Evolutionary conservation across 2,329 filamentous ascomycete genomes (phyloP).

Genomic region (Arachnomyces sp.): DNA sequence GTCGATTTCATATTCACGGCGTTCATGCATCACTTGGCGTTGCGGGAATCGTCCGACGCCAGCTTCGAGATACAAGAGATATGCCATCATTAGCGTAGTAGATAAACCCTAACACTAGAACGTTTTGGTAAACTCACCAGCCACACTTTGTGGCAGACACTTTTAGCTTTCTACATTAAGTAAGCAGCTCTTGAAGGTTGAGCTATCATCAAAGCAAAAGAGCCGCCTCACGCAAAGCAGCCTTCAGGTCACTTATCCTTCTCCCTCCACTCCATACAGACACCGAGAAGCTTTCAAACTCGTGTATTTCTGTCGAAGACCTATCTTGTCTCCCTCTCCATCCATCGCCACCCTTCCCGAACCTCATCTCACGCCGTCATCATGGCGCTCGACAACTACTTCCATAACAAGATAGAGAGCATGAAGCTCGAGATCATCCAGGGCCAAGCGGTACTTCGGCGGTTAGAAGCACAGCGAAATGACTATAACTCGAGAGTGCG

Average conservation of each 20-base stretch:
- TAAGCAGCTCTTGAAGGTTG: too few species aligned
- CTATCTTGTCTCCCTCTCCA: background rate
- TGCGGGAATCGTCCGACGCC: too few species aligned
- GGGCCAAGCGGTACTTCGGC: conserved; percentile 87
- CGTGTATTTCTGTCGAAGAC: background rate
- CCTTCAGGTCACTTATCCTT: background rate
- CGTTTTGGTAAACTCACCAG: background rate
- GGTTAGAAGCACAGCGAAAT: conserved; percentile 94
- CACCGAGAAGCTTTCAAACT: too few species aligned
- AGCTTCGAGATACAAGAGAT: too few species aligned
- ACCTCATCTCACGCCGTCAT: conserved; percentile 34
- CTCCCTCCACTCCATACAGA: too few species aligned
- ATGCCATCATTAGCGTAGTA: too few species aligned
- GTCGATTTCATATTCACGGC: too few species aligned
- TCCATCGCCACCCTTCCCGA: conserved; percentile 19
- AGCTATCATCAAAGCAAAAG: too few species aligned
- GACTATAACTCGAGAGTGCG: conserved; percentile 99
- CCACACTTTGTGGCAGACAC: background rate
- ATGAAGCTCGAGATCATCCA: conserved; percentile 99
- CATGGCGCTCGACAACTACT: conserved; percentile 99
- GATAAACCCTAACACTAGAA: too few species aligned
- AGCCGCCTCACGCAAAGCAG: too few species aligned
- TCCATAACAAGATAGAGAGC: conserved; percentile 99
- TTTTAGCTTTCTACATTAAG: too few species aligned
- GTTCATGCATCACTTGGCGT: too few species aligned